A percentile compares a stretch with the other conserved stretches of the same genome.
phyloP scores from a whole-genome alignment of 2,329 filamentous ascomycete genomes.

The Penicillium polonicum region DNA sequence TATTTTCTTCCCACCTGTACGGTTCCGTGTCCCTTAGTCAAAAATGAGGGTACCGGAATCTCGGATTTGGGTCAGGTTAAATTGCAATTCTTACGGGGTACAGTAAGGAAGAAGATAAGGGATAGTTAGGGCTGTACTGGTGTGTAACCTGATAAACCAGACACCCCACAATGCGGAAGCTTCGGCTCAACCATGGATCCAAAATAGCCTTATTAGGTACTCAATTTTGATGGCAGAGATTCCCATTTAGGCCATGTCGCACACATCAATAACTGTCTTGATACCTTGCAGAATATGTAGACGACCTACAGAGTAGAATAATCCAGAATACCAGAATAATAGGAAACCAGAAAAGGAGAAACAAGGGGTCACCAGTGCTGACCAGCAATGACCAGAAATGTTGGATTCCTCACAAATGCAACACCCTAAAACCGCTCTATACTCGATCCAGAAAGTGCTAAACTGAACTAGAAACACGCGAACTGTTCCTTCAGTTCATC shows the following conservation, averaged over 20 bases:
- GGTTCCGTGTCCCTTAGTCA: neutral
- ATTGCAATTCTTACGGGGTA: neutral
- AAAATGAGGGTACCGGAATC: neutral
- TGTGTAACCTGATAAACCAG: no score
- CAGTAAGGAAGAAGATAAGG: neutral
- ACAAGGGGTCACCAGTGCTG: neutral
- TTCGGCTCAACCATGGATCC: conserved; percentile 6
- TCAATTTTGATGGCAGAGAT: neutral
- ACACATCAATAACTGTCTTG: neutral
- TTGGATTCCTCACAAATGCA: conserved; percentile 8
- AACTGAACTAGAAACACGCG: conserved; percentile 1
- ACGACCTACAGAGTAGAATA: neutral
- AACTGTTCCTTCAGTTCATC: conserved; percentile 3
- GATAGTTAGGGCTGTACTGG: no score
- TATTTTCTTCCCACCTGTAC: neutral
- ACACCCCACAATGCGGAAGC: no score
- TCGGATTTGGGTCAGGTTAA: neutral
- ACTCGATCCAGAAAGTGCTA: neutral
- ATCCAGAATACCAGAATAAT: neutral
- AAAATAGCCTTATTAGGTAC: neutral
- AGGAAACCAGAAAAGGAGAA: neutral
- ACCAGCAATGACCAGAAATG: conserved; percentile 1
- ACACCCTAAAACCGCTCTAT: neutral
- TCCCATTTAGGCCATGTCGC: neutral
- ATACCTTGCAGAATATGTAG: neutral